Percentiles rank a stretch among this genome's conserved stretches.
These are phyloP conservation scores for Metschnikowia chrysomelidarum DNA, from an alignment of 805 yeast genomes.

Conservation along the genomic window DNA sequence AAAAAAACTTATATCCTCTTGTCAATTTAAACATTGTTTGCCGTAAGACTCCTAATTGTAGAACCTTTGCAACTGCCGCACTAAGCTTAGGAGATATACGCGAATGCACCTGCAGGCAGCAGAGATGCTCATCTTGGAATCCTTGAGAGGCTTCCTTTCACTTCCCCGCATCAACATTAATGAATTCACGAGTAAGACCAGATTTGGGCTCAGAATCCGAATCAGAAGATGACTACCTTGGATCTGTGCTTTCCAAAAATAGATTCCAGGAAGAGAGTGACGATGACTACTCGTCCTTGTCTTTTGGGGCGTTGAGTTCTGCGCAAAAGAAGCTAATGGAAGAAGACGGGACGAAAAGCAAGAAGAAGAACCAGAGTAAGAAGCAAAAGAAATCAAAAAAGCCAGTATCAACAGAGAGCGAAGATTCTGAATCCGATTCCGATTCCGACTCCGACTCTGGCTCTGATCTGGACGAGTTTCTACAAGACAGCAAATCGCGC, in stretches of 20 bases:
- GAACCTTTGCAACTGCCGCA: no score
- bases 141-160: no score
- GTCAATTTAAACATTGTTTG: no score
- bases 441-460: constrained; percentile 17
- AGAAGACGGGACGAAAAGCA: constrained; percentile 15
- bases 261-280: constrained; percentile 20
- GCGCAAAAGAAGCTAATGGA: constrained; percentile 52
- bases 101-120: constrained; percentile 8
- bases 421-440: constrained; percentile 16
- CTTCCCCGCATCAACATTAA: not conserved
- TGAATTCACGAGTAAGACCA: constrained; percentile 9
- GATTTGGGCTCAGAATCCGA: constrained; percentile 15
- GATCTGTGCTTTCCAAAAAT: constrained; percentile 12
- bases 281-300: constrained; percentile 51
- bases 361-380: constrained; percentile 16
- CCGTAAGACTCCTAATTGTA: no score
- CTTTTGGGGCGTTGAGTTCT: constrained; percentile 61
- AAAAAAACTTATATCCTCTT: no score
- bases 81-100: no score
- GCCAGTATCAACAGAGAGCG: constrained; percentile 5
- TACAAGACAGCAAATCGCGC: constrained; percentile 1
- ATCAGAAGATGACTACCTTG: constrained; percentile 20
- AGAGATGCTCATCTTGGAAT: constrained; percentile 13
- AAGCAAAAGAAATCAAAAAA: constrained; percentile 4
- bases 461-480: constrained; percentile 1